A percentile compares a stretch with the other conserved stretches of the same genome.
phyloP scores from a whole-genome alignment of 345 rosid genomes.

The Corchorus olitorius region DNA sequence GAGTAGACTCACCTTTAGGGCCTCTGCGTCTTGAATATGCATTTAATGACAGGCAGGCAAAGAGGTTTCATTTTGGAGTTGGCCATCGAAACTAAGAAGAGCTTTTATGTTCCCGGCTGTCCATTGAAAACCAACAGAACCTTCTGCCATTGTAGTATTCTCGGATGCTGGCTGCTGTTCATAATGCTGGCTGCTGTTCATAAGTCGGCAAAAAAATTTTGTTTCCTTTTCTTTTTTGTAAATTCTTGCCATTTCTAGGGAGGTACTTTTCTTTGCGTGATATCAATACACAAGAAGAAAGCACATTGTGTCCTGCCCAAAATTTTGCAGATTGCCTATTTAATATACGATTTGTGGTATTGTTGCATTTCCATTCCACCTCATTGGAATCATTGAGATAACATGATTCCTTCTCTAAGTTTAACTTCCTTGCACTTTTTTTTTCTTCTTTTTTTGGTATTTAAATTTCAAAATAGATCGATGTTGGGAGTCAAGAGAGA shows the following conservation, averaged over 20 bases:
- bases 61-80: slow-evolving; percentile 78
- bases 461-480: too few species aligned
- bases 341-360: too few species aligned
- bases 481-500: too few species aligned
- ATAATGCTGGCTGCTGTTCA: neutral
- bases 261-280: neutral
- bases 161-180: neutral
- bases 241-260: neutral
- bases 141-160: neutral
- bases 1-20: slow-evolving; percentile 88
- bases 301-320: neutral
- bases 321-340: too few species aligned
- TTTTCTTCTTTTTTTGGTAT: too few species aligned
- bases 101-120: neutral
- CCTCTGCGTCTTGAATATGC: slow-evolving; percentile 88
- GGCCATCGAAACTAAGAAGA: slow-evolving; percentile 27
- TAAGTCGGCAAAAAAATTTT: neutral
- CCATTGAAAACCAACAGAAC: too few species aligned
- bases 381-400: too few species aligned
- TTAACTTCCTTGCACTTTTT: too few species aligned
- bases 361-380: too few species aligned
- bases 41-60: slow-evolving; percentile 60
- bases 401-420: too few species aligned
- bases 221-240: neutral
- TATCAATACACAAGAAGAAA: neutral